Evolutionary conservation across 306 rosid genomes (phyloP).

Genomic region (Cajanus cajan): DNA sequence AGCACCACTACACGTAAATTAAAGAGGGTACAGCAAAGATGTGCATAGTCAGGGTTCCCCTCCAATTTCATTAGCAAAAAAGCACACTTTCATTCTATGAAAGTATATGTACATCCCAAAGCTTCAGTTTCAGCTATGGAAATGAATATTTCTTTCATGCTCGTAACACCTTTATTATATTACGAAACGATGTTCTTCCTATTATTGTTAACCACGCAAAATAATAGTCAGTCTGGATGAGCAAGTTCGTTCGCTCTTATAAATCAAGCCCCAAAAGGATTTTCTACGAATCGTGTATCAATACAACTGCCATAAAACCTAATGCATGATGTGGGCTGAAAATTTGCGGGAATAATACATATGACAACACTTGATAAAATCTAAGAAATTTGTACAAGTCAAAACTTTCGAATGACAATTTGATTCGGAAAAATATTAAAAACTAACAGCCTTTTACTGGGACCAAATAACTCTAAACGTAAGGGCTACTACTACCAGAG

Average conservation of each 20-base stretch:
- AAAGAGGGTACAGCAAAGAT: slow-evolving; percentile 30
- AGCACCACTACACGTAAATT: slow-evolving; percentile 15
- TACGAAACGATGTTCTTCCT: background rate
- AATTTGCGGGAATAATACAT: background rate
- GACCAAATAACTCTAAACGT: slow-evolving; percentile 46
- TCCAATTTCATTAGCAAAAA: slow-evolving; percentile 16
- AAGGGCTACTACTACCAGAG: slow-evolving; percentile 46
- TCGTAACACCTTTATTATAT: slow-evolving; percentile 2
- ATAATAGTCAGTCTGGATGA: background rate
- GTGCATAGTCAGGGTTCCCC: slow-evolving; percentile 34
- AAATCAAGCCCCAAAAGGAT: background rate
- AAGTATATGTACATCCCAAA: slow-evolving; percentile 29
- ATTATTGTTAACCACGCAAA: background rate
- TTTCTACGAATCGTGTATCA: background rate
- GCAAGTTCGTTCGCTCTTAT: background rate
- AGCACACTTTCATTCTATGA: slow-evolving; percentile 19
- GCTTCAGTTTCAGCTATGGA: slow-evolving; percentile 34
- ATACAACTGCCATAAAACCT: slow-evolving; percentile 7
- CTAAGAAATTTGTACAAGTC: slow-evolving; percentile 14
- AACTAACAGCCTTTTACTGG: slow-evolving; percentile 23
- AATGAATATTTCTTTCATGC: slow-evolving; percentile 33
- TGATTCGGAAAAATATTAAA: background rate
- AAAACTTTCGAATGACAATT: slow-evolving; percentile 31
- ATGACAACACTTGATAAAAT: background rate
- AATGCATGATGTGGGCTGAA: background rate